Percentiles rank a stretch among this genome's conserved stretches.
Evolutionary conservation across 2,329 filamentous ascomycete genomes (phyloP).

Genomic region (Sporothrix sp.): DNA sequence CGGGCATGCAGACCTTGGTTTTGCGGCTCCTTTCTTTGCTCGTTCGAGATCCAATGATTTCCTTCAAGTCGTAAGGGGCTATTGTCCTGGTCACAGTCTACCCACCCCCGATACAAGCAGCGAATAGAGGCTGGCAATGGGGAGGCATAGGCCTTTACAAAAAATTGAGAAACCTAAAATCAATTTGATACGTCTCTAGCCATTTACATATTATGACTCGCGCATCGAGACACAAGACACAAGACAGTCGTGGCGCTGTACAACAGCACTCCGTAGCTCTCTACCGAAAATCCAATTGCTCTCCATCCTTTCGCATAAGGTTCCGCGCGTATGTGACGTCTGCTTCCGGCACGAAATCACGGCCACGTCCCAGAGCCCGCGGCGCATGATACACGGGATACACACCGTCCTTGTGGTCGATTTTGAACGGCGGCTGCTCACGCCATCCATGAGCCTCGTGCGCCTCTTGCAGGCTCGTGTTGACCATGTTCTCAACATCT

Average conservation of each 20-base stretch:
- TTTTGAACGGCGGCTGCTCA: background rate
- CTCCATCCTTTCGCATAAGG: background rate
- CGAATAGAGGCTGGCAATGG: too few relatives aligned
- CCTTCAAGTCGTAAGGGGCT: too few relatives aligned
- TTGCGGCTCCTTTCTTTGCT: too few relatives aligned
- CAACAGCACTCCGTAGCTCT: background rate
- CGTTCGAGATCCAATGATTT: too few relatives aligned
- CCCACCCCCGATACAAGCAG: too few relatives aligned
- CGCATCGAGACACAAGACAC: background rate
- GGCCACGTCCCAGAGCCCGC: background rate
- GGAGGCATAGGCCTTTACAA: too few relatives aligned
- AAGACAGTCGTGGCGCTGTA: background rate
- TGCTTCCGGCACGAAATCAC: background rate
- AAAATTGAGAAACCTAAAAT: too few relatives aligned
- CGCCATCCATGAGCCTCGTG: constrained; percentile 5
- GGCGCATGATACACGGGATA: constrained; percentile 4
- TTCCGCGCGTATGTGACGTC: constrained; percentile 6
- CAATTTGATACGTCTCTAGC: background rate
- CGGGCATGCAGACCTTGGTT: too few relatives aligned
- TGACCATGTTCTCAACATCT: background rate
- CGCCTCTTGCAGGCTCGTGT: constrained; percentile 2
- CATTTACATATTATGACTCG: background rate
- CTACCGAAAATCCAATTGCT: constrained; percentile 1
- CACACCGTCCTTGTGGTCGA: constrained; percentile 6
- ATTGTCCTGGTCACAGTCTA: too few relatives aligned